Evolutionary conservation across 176 grass and related monocot species (phyloP).

Genomic region (Oryza officinalis): DNA sequence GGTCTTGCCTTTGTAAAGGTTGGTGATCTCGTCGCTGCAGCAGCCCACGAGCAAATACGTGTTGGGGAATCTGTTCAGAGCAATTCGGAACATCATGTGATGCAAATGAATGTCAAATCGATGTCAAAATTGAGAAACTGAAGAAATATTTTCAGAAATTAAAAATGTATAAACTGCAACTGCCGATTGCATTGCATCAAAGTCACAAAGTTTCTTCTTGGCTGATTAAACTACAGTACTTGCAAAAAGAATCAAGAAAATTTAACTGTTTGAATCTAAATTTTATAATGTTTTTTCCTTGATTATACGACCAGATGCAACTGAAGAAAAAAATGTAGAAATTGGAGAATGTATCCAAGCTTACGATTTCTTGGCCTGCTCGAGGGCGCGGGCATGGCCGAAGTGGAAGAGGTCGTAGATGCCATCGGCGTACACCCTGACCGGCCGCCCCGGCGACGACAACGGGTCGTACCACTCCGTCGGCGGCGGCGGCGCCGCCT

Average conservation of each 20-base stretch:
- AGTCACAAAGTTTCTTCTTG: not conserved
- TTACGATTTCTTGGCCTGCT: slow-evolving; percentile 77
- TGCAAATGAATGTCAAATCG: not conserved
- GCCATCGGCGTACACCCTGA: slow-evolving; percentile 67
- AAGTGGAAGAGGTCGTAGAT: slow-evolving; percentile 83
- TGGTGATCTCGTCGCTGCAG: slow-evolving; percentile 72
- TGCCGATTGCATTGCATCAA: not conserved
- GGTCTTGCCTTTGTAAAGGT: slow-evolving; percentile 74
- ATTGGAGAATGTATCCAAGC: not conserved
- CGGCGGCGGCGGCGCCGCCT: not conserved
- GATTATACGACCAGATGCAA: not conserved
- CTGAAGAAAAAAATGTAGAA: not conserved
- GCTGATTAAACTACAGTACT: not conserved
- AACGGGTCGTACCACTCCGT: slow-evolving; percentile 61
- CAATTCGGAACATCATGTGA: not conserved
- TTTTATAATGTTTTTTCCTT: not conserved
- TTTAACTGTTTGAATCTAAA: too few species aligned
- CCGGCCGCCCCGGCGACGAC: slow-evolving; percentile 28
- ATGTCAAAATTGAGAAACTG: not conserved
- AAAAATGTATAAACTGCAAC: not conserved
- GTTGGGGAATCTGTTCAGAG: slow-evolving; percentile 58
- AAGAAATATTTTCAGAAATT: not conserved
- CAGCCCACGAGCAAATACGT: slow-evolving; percentile 73
- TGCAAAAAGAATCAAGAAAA: not conserved
- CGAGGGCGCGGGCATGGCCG: slow-evolving; percentile 69